phyloP scores from a whole-genome alignment of 176 grass and related monocot genomes.

The Elaeis guineensis region DNA sequence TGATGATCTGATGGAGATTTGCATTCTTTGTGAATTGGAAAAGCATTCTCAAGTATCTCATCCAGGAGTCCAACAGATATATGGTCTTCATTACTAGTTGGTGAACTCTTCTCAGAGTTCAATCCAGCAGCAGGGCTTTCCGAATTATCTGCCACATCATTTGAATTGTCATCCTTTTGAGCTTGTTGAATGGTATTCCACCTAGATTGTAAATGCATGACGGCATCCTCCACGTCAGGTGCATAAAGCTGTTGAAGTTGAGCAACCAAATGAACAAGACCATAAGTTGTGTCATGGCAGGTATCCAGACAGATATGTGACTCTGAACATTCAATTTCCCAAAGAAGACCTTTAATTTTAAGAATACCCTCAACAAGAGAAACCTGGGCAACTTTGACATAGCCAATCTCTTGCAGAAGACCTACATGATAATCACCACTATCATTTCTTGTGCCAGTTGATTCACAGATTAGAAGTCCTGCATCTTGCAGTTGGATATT shows the following conservation, averaged over 20 bases:
- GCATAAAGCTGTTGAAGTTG: constrained; percentile 89
- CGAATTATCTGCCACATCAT: constrained; percentile 22
- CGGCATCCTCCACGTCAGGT: constrained; percentile 75
- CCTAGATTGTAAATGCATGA: constrained; percentile 92
- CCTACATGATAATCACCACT: constrained; percentile 42
- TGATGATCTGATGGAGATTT: constrained; percentile 10
- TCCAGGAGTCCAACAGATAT: constrained; percentile 65
- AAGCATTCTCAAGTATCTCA: constrained; percentile 92
- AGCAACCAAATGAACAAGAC: constrained; percentile 48
- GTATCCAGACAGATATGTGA: constrained; percentile 66
- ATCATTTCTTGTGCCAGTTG: constrained; percentile 36
- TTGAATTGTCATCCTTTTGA: constrained; percentile 25
- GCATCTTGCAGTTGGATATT: constrained; percentile 77
- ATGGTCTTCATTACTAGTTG: constrained; percentile 25
- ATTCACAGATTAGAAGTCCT: constrained; percentile 69
- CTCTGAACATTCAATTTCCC: constrained; percentile 80
- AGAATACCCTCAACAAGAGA: constrained; percentile 56
- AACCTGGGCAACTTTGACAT: constrained; percentile 60
- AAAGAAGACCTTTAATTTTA: constrained; percentile 44
- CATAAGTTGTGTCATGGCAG: constrained; percentile 71
- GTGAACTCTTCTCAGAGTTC: constrained; percentile 22
- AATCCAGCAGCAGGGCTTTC: constrained; percentile 39
- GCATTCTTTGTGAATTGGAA: constrained; percentile 27
- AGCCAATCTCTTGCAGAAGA: constrained; percentile 57
- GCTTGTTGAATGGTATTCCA: constrained; percentile 79